These are phyloP conservation scores for Pichia sp. DNA, from an alignment of 1,139 yeast genomes.

Conservation along the genomic window DNA sequence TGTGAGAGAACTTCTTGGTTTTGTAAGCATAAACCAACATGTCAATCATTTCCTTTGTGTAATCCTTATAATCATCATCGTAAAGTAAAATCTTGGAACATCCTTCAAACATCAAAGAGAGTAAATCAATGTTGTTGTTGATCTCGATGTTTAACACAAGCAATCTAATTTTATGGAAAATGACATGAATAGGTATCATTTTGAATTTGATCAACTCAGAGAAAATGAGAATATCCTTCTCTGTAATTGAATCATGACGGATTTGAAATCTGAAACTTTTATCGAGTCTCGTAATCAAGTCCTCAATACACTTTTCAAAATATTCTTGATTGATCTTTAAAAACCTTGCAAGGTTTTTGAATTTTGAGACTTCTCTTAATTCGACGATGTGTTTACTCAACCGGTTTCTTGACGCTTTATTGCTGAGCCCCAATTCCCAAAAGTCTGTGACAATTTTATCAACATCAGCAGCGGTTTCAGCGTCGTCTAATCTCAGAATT, in stretches of 20 bases:
- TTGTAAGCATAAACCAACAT: constrained; percentile 46
- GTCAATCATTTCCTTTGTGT: constrained; percentile 59
- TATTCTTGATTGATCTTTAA: constrained; percentile 49
- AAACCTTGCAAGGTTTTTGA: constrained; percentile 56
- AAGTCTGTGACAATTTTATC: constrained; percentile 55
- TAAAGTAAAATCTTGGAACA: constrained; percentile 64
- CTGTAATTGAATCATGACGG: constrained; percentile 44
- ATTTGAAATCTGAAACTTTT: constrained; percentile 54
- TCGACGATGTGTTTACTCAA: constrained; percentile 48
- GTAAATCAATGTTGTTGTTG: constrained; percentile 55
- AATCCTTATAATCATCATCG: constrained; percentile 51
- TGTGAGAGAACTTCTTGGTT: constrained; percentile 43
- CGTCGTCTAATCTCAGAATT: constrained; percentile 34
- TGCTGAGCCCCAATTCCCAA: constrained; percentile 46
- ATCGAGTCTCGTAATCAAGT: constrained; percentile 51
- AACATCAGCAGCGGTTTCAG: constrained; percentile 41
- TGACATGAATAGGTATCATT: constrained; percentile 61
- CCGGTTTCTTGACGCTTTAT: constrained; percentile 67
- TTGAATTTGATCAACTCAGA: constrained; percentile 74
- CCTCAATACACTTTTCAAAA: constrained; percentile 48
- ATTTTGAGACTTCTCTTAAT: constrained; percentile 38
- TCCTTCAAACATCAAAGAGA: constrained; percentile 62
- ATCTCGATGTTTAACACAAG: constrained; percentile 45
- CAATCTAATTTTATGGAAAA: constrained; percentile 63
- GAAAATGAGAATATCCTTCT: constrained; percentile 55